These are phyloP conservation scores for Bathelium albidoporum DNA, from an alignment of 495 filamentous ascomycete genomes.

Conservation along the genomic window DNA sequence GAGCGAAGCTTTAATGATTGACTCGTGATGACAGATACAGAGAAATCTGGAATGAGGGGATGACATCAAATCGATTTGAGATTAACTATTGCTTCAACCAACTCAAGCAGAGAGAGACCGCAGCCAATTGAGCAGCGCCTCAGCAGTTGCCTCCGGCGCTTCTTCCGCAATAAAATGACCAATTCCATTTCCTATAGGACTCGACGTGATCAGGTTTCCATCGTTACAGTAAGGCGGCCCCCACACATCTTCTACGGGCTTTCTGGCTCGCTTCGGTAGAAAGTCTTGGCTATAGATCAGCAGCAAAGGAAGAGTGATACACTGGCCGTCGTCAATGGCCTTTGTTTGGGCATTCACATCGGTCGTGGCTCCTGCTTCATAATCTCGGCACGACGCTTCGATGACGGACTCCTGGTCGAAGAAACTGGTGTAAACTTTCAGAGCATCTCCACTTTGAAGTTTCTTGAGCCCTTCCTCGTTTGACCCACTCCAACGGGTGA, in stretches of 20 bases:
- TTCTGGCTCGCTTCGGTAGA: conserved; percentile 28
- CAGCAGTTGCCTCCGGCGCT: conserved; percentile 29
- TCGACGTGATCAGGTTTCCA: conserved; percentile 14
- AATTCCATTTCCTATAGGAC: conserved; percentile 28
- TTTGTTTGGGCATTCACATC: conserved; percentile 33
- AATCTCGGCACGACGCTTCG: conserved; percentile 36
- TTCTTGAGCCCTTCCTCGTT: conserved; percentile 8
- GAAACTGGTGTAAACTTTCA: conserved; percentile 32
- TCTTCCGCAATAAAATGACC: conserved; percentile 44
- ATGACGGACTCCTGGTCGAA: conserved; percentile 34
- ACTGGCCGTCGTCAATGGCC: conserved; percentile 34
- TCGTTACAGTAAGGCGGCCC: conserved; percentile 34
- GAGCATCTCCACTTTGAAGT: conserved; percentile 12
- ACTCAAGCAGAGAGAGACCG: background rate
- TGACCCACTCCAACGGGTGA: conserved; percentile 26
- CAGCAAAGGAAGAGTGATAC: conserved; percentile 29
- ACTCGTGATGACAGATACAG: too few species aligned
- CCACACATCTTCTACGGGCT: conserved; percentile 37
- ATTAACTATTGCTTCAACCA: background rate
- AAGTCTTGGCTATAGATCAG: conserved; percentile 35
- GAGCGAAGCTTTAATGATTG: too few species aligned
- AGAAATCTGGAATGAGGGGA: too few species aligned
- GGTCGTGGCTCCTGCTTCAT: conserved; percentile 31
- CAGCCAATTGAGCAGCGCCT: conserved; percentile 1
- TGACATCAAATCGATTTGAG: too few species aligned